A percentile compares a stretch with the other conserved stretches of the same genome.
phyloP scores from a whole-genome alignment of 495 filamentous ascomycete species.

The Melanomma pulvis-pyrius region DNA sequence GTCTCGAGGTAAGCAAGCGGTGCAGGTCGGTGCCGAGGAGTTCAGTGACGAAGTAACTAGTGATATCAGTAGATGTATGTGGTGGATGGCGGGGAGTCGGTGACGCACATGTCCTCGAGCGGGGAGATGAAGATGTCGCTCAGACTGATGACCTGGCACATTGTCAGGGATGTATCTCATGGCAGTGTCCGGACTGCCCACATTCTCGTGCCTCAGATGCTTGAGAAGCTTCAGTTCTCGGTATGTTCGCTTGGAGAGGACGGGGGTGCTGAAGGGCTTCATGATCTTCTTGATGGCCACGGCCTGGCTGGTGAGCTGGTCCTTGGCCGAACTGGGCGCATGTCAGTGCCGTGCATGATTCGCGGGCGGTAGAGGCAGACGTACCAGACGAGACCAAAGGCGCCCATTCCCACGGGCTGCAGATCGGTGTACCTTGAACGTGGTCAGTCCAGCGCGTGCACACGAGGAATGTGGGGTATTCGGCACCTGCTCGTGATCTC shows the following conservation, averaged over 20 bases:
- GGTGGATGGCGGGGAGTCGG: constrained; percentile 7
- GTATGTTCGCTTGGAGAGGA: constrained; percentile 95
- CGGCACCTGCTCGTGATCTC: constrained; percentile 97
- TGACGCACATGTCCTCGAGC: constrained; percentile 89
- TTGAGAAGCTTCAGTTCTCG: constrained; percentile 96
- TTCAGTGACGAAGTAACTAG: constrained; percentile 95
- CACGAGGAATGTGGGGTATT: constrained; percentile 7
- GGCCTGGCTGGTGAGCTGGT: constrained; percentile 92
- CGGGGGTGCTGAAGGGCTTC: constrained; percentile 99
- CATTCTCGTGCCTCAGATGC: constrained; percentile 96
- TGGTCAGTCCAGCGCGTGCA: constrained; percentile 12
- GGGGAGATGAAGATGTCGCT: constrained; percentile 99
- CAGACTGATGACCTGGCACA: constrained; percentile 83
- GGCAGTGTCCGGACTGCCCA: constrained; percentile 48
- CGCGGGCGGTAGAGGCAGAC: neutral
- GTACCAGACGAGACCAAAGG: constrained; percentile 97
- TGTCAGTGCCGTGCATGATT: constrained; percentile 11
- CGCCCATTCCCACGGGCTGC: constrained; percentile 98
- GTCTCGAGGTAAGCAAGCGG: constrained; percentile 89
- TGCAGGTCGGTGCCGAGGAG: constrained; percentile 96
- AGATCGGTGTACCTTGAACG: constrained; percentile 85
- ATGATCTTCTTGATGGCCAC: constrained; percentile 99
- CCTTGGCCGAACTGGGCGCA: constrained; percentile 79
- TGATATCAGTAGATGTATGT: constrained; percentile 32
- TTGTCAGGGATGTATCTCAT: neutral